Percentiles rank a stretch among this genome's conserved stretches.
Evolutionary conservation across 2,329 filamentous ascomycete genomes (phyloP).

Genomic region (Fusarium sp.): DNA sequence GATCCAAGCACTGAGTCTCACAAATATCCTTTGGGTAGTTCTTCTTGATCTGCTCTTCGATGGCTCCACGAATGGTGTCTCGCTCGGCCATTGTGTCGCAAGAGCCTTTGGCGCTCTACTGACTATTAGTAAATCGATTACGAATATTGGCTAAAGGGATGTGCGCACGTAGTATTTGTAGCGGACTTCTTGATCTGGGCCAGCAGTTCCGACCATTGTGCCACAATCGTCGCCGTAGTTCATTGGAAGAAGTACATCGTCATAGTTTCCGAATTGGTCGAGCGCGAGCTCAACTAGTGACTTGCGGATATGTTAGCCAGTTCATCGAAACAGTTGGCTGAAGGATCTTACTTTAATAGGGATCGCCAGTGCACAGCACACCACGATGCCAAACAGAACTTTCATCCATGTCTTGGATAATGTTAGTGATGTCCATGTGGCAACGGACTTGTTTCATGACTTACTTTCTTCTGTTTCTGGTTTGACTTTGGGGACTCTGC

Average conservation of each 20-base stretch:
- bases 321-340: not conserved
- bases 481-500: not conserved
- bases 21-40: not conserved
- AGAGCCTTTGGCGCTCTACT: not conserved
- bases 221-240: not conserved
- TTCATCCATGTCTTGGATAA: not conserved
- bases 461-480: not conserved
- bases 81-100: not conserved
- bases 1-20: not conserved
- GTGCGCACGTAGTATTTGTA: not conserved
- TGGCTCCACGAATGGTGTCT: not conserved
- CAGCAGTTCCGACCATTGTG: not conserved
- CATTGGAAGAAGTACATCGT: not conserved
- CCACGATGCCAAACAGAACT: not conserved
- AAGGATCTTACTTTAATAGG: not conserved
- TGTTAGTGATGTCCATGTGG: not conserved
- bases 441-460: fast-evolving
- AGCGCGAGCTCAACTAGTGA: not conserved
- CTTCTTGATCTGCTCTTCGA: not conserved
- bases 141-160: fast-evolving
- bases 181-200: not conserved
- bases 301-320: not conserved
- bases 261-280: not conserved
- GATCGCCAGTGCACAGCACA: not conserved
- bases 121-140: not conserved